Base-by-base conservation (phyloP, 202 grass and related monocot genomes). In the Hordeum pubiflorum region DNA sequence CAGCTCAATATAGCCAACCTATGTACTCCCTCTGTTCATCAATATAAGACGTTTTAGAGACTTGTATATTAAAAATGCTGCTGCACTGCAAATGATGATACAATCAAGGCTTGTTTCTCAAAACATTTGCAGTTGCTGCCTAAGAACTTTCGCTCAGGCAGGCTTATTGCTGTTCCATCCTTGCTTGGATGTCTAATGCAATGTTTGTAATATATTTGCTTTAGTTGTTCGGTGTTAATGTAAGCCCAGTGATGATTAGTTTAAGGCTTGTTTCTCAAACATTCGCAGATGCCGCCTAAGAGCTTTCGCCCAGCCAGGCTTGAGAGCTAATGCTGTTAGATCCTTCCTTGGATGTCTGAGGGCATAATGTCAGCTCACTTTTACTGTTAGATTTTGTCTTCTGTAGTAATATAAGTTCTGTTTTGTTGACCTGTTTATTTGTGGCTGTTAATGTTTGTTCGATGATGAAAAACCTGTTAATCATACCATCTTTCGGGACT, bases 81-180 rank as follows among this genome's bases (percentile, higher is more conserved):
- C 18, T 2, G 21, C 34, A 50, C 80, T 88, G 69, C 81, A 88
- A 80, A 46, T 63, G 75, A 63, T 88, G 83, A 84, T 61, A 46
- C 38, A 69, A 10, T 40, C 0, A 82, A 86, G 88, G 88, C 88
- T 91, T 91, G 89, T 90, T 91, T 90, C 89, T 91, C 91, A 59
- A 7, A 77, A 80, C 88, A 90, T 90, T 86, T 63, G 84, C 80
- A 90, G 88, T 76, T 83, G 84, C 88, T 69, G 62, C 83, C 83
- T 74, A 90, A 86, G 80, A 86, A 80, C 80, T 86, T 76, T 89
- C 68, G 79, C 83, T 79, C 9, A 56, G 87, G 75, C 87, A 82
- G 87, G 79, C 80, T 86, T 89, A 17, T 0, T 86, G 83, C 88
- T 83, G 75, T 36, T 46, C 17, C 21, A 22, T 75, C 79, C 87